A percentile compares a stretch with the other conserved stretches of the same genome.
These are phyloP conservation scores for Dichotomopilus funicola DNA, from an alignment of 2,329 filamentous ascomycete genomes.

Conservation along the genomic window DNA sequence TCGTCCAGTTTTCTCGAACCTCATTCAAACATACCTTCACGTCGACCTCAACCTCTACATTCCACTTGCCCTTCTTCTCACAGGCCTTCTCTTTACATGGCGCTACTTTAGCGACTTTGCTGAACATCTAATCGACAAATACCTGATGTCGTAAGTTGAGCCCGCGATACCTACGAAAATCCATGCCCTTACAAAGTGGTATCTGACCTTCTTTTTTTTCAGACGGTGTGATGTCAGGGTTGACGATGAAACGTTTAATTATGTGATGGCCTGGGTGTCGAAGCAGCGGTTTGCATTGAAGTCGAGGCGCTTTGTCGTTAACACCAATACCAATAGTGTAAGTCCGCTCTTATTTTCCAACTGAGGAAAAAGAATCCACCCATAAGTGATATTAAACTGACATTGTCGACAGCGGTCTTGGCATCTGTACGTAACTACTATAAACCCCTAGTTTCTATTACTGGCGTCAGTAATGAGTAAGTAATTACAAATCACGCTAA, in stretches of 20 bases:
- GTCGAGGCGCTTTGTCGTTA: conserved; percentile 58
- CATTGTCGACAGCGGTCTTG: background rate
- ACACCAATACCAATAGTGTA: conserved; percentile 35
- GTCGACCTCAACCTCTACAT: conserved; percentile 59
- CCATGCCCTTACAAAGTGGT: background rate
- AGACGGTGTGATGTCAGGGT: conserved; percentile 49
- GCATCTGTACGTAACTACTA: background rate
- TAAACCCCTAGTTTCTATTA: background rate
- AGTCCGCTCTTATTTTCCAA: conserved; percentile 25
- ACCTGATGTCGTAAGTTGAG: conserved; percentile 48
- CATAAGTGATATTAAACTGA: background rate
- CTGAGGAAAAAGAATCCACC: background rate
- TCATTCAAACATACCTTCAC: conserved; percentile 49
- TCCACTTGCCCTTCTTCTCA: conserved; percentile 46
- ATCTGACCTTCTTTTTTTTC: background rate
- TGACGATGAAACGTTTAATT: conserved; percentile 68
- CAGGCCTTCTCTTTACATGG: conserved; percentile 44
- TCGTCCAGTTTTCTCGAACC: conserved; percentile 45
- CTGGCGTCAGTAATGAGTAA: background rate
- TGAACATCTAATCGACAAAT: conserved; percentile 40
- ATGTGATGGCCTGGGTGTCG: conserved; percentile 64
- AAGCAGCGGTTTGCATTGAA: conserved; percentile 53
- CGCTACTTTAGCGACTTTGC: conserved; percentile 46
- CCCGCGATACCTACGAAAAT: background rate
- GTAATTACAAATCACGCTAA: too few species aligned